These are phyloP conservation scores for Nasturtium officinale DNA, from an alignment of 345 rosid genomes.

Conservation along the genomic window DNA sequence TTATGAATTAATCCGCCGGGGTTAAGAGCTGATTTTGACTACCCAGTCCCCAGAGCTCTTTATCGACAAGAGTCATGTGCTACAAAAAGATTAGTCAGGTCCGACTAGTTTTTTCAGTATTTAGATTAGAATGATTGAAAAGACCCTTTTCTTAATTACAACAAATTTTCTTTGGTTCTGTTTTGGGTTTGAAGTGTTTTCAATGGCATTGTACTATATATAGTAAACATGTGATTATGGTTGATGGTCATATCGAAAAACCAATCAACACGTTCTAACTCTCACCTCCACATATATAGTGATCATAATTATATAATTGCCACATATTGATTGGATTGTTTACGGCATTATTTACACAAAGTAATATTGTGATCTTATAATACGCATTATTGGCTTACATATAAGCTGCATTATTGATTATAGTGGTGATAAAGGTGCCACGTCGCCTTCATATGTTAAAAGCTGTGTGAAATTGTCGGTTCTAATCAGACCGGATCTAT, in stretches of 20 bases:
- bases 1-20: background rate
- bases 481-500: slow-evolving; percentile 17
- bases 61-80: background rate
- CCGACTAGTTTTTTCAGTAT: background rate
- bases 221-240: slow-evolving; percentile 2
- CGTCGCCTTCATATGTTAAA: slow-evolving; percentile 25
- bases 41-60: background rate
- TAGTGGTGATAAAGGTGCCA: slow-evolving; percentile 22
- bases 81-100: background rate
- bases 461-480: slow-evolving; percentile 26
- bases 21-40: background rate
- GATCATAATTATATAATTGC: slow-evolving; percentile 15
- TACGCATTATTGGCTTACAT: slow-evolving; percentile 14
- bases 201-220: slow-evolving; percentile 13
- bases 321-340: slow-evolving; percentile 33
- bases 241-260: slow-evolving; percentile 16
- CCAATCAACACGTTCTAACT: slow-evolving; percentile 32
- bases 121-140: background rate
- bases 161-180: background rate
- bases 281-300: slow-evolving; percentile 33
- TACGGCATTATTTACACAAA: slow-evolving; percentile 4
- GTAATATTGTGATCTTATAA: slow-evolving; percentile 10
- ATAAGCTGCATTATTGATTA: slow-evolving; percentile 25
- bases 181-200: slow-evolving; percentile 19
- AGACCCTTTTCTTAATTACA: background rate